Percentiles rank a stretch among this genome's conserved stretches.
Conservation (phyloP, 73 alveolate species). For the Breviolum minutum region DNA sequence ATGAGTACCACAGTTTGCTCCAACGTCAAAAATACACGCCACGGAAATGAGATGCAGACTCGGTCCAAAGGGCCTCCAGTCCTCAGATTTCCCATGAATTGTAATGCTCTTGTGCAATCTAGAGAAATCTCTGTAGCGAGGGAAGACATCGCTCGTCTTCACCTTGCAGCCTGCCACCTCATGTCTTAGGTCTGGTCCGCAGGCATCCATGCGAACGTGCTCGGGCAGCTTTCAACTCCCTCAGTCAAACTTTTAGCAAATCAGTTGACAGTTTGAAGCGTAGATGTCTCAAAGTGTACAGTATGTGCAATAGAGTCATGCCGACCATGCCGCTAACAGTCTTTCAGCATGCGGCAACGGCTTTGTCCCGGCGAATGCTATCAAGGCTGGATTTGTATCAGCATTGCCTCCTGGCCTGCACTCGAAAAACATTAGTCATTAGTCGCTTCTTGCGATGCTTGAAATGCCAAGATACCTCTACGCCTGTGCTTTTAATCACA, state of each 20-base stretch:
- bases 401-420: slow-evolving; percentile 86
- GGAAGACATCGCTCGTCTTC: too few species aligned
- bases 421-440: too few species aligned
- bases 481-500: too few species aligned
- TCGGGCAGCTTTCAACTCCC: slow-evolving; percentile 71
- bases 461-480: too few species aligned
- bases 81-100: background rate
- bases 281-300: background rate
- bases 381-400: slow-evolving; percentile 50
- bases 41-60: background rate
- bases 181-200: slow-evolving; percentile 7
- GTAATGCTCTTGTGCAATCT: background rate
- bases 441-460: too few species aligned
- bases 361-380: slow-evolving; percentile 58
- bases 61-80: slow-evolving; percentile 29
- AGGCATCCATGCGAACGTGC: slow-evolving; percentile 73
- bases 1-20: too few species aligned
- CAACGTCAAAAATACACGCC: background rate
- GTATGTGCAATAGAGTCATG: background rate
- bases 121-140: background rate
- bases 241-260: background rate
- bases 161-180: background rate
- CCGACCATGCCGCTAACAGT: background rate
- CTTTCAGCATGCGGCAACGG: background rate
- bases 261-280: background rate